phyloP scores from a whole-genome alignment of 768 basidiomycete species.

The Ramaria rubella region DNA sequence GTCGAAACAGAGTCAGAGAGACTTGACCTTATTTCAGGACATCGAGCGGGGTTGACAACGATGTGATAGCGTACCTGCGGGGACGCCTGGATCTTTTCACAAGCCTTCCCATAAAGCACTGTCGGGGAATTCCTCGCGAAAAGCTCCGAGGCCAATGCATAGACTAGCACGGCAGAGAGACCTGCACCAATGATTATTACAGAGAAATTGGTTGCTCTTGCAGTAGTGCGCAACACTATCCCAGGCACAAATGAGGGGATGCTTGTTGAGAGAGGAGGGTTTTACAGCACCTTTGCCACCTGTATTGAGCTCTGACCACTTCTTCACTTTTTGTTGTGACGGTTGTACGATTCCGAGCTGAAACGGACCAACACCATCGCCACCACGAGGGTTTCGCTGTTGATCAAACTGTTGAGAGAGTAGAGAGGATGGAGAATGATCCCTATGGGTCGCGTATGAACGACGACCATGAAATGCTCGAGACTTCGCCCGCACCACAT shows the following conservation, averaged over 20 bases:
- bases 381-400: slow-evolving; percentile 30
- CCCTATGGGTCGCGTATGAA: background rate
- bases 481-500: background rate
- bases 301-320: slow-evolving; percentile 74
- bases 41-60: background rate
- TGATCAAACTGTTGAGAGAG: slow-evolving; percentile 63
- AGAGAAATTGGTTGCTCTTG: slow-evolving; percentile 43
- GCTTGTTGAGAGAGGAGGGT: background rate
- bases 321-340: slow-evolving; percentile 51
- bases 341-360: slow-evolving; percentile 61
- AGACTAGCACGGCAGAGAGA: slow-evolving; percentile 65
- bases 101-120: slow-evolving; percentile 61
- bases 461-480: background rate
- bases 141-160: slow-evolving; percentile 75
- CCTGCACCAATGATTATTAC: slow-evolving; percentile 73
- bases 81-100: slow-evolving; percentile 43
- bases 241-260: slow-evolving; percentile 12
- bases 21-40: background rate
- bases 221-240: slow-evolving; percentile 50
- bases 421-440: slow-evolving; percentile 35
- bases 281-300: slow-evolving; percentile 62
- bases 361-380: slow-evolving; percentile 65
- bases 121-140: slow-evolving; percentile 88
- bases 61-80: slow-evolving; percentile 30
- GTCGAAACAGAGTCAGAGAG: slow-evolving; percentile 13